Conservation (phyloP, 1,284 basidiomycete genomes). For the Marasmius sp. region DNA sequence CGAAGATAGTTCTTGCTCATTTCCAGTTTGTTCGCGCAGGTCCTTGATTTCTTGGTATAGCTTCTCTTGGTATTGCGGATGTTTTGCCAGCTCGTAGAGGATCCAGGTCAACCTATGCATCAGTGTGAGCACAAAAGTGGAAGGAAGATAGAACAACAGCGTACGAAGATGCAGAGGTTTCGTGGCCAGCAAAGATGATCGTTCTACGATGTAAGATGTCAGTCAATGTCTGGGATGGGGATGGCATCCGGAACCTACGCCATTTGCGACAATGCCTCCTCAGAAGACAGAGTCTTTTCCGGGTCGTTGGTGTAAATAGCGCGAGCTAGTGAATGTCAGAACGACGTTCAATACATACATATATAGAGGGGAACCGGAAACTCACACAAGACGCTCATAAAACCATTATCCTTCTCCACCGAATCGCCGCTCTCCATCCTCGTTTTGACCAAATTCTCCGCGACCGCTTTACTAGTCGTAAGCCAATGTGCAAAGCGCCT, state of each 20-base stretch:
- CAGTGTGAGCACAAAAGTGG: neutral
- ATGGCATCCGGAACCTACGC: neutral
- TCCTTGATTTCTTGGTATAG: neutral
- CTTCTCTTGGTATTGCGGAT: neutral
- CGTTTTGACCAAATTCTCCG: neutral
- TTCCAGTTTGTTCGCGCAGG: neutral
- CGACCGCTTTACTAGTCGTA: neutral
- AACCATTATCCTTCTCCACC: neutral
- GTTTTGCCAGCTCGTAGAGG: neutral
- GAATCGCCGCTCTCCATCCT: neutral
- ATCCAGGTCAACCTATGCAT: neutral
- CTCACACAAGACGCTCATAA: neutral
- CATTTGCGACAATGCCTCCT: neutral
- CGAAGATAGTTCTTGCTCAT: neutral
- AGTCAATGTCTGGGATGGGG: neutral
- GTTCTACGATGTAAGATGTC: neutral
- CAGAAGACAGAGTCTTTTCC: neutral
- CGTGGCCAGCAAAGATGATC: neutral
- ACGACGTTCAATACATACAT: too few relatives aligned
- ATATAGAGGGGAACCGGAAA: neutral
- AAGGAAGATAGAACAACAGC: neutral
- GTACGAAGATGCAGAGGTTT: neutral
- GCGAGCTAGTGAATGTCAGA: neutral
- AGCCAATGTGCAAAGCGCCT: neutral
- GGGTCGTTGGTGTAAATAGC: neutral